Evolutionary conservation across 345 rosid genomes (phyloP).

Genomic region (Anacardium occidentale): DNA sequence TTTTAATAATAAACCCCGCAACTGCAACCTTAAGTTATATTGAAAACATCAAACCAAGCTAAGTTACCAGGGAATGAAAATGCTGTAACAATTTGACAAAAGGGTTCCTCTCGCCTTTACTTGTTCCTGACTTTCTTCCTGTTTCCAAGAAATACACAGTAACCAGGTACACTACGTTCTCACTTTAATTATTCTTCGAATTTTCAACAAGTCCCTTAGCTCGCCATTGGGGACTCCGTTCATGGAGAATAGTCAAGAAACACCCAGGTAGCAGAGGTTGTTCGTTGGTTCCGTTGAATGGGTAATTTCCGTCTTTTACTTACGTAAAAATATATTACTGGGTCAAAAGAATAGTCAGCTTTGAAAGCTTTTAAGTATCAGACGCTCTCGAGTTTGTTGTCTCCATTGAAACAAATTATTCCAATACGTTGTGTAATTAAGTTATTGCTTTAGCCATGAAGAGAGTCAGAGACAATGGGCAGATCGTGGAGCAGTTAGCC

Average conservation of each 20-base stretch:
- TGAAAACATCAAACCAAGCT: background rate
- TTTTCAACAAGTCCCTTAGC: background rate
- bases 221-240: slow-evolving; percentile 10
- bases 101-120: background rate
- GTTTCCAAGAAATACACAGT: background rate
- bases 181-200: no score
- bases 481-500: slow-evolving; percentile 39
- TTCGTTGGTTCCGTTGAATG: background rate
- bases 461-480: slow-evolving; percentile 43
- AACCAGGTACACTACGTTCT: no score
- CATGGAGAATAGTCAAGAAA: no score
- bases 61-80: background rate
- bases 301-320: background rate
- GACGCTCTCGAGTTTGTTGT: background rate
- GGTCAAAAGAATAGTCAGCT: slow-evolving; percentile 13
- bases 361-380: background rate
- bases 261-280: no score
- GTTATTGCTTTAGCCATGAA: slow-evolving; percentile 27
- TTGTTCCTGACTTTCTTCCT: background rate
- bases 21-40: no score
- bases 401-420: background rate
- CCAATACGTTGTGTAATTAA: background rate
- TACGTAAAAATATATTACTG: background rate
- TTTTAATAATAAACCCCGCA: no score
- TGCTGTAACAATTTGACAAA: background rate